Evolutionary conservation across 2,329 filamentous ascomycete species (phyloP).

Genomic region (Coccinonectria pachysandricola): DNA sequence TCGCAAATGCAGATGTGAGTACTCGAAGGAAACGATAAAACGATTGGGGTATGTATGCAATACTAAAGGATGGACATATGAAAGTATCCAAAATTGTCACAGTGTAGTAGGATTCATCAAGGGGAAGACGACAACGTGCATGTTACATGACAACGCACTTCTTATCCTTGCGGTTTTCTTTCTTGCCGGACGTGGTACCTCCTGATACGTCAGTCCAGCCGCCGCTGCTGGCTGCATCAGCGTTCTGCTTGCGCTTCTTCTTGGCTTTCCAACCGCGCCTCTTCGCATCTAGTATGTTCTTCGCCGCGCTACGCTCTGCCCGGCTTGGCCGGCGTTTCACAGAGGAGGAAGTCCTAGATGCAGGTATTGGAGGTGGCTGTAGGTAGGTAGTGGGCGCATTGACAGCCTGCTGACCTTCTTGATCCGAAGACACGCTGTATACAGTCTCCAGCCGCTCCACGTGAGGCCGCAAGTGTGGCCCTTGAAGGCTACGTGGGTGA

Average conservation of each 20-base stretch:
- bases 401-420: conserved; percentile 7
- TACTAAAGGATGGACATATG: too few species aligned
- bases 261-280: conserved; percentile 43
- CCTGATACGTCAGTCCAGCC: conserved; percentile 44
- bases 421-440: conserved; percentile 28
- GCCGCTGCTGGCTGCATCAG: conserved; percentile 32
- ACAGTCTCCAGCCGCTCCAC: conserved; percentile 47
- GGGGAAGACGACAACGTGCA: too few species aligned
- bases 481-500: conserved; percentile 33
- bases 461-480: conserved; percentile 29
- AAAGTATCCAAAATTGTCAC: too few species aligned
- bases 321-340: conserved; percentile 41
- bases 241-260: conserved; percentile 30
- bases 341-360: conserved; percentile 29
- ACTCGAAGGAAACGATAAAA: too few species aligned
- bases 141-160: conserved; percentile 46
- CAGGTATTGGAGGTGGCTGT: conserved; percentile 23
- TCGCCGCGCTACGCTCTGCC: conserved; percentile 49
- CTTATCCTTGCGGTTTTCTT: conserved; percentile 32
- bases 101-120: too few species aligned
- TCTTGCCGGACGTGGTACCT: conserved; percentile 19
- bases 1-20: too few species aligned
- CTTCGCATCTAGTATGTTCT: conserved; percentile 52
- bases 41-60: too few species aligned
- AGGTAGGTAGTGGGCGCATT: conserved; percentile 20